A percentile compares a stretch with the other conserved stretches of the same genome.
These are phyloP conservation scores for Tephrocybe sp. DNA, from an alignment of 768 basidiomycete species.

Conservation along the genomic window DNA sequence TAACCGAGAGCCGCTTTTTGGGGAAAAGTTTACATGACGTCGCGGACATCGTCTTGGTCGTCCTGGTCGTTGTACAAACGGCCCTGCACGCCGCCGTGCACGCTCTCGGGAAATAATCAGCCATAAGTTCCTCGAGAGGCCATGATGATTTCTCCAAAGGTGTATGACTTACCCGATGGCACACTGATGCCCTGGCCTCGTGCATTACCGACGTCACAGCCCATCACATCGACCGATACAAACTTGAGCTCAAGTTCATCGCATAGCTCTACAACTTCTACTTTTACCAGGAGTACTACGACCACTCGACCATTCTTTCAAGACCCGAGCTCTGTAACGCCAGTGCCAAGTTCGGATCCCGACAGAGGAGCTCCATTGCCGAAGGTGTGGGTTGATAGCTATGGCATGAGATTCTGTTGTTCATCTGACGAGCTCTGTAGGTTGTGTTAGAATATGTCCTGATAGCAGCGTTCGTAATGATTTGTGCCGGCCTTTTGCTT, in stretches of 20 bases:
- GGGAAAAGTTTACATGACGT: constrained; percentile 4
- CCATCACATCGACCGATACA: not conserved
- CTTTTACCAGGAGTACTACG: not conserved
- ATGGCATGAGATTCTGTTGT: not conserved
- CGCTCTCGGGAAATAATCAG: not conserved
- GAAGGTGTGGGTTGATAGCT: constrained; percentile 19
- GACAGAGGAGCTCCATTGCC: constrained; percentile 15
- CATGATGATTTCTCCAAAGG: not conserved
- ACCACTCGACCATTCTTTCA: constrained; percentile 24
- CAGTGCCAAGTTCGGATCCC: constrained; percentile 1
- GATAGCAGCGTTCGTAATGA: constrained; percentile 22
- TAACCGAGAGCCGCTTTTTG: not conserved
- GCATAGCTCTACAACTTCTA: constrained; percentile 1
- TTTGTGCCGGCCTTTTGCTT: constrained; percentile 22
- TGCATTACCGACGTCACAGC: constrained; percentile 1
- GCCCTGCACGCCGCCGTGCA: not conserved
- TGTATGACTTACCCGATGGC: not conserved
- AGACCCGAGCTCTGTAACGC: constrained; percentile 21
- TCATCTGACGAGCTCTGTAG: constrained; percentile 12
- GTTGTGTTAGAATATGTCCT: constrained; percentile 31
- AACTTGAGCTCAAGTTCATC: constrained; percentile 2
- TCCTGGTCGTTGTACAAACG: not conserved
- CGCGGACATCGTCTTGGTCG: not conserved
- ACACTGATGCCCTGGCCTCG: constrained; percentile 7
- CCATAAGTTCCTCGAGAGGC: not conserved